A percentile compares a stretch with the other conserved stretches of the same genome.
phyloP scores from a whole-genome alignment of 331 rosid genomes.

The Rhamnella rubrinervis region DNA sequence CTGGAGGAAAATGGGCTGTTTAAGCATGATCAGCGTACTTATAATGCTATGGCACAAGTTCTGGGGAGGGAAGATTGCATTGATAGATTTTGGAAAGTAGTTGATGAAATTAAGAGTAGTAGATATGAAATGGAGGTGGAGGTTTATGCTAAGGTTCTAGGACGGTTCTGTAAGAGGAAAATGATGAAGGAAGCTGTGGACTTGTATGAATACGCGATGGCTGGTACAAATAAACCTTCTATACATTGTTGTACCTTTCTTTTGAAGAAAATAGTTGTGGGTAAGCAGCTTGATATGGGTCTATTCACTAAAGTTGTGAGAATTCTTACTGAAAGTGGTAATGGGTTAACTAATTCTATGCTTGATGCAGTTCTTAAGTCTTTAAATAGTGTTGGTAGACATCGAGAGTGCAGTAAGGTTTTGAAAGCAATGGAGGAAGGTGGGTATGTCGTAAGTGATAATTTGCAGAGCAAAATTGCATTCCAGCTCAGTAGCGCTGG shows the following conservation, averaged over 20 bases:
- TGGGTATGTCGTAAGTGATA: conserved; percentile 48
- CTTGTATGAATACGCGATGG: conserved; percentile 78
- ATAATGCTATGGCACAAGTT: conserved; percentile 66
- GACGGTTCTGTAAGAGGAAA: conserved; percentile 57
- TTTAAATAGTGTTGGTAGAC: conserved; percentile 55
- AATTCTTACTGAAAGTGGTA: conserved; percentile 45
- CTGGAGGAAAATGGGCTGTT: conserved; percentile 59
- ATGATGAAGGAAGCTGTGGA: conserved; percentile 69
- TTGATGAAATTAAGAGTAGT: conserved; percentile 58
- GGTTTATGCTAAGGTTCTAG: conserved; percentile 57
- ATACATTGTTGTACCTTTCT: conserved; percentile 43
- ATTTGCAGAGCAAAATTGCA: conserved; percentile 46
- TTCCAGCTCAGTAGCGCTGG: conserved; percentile 47
- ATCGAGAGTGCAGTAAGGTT: conserved; percentile 47
- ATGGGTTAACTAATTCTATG: conserved; percentile 47
- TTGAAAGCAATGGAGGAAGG: conserved; percentile 60
- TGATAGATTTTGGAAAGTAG: conserved; percentile 78
- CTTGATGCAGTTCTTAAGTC: conserved; percentile 57
- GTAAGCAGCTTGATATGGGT: conserved; percentile 52
- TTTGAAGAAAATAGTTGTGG: conserved; percentile 51
- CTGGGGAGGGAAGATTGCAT: conserved; percentile 67
- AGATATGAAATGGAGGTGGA: conserved; percentile 57
- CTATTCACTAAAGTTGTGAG: conserved; percentile 56
- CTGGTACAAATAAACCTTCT: conserved; percentile 57
- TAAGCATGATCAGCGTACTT: conserved; percentile 61